phyloP scores from a whole-genome alignment of 176 grass and related monocot genomes.

The Eremochloa ophiuroides region DNA sequence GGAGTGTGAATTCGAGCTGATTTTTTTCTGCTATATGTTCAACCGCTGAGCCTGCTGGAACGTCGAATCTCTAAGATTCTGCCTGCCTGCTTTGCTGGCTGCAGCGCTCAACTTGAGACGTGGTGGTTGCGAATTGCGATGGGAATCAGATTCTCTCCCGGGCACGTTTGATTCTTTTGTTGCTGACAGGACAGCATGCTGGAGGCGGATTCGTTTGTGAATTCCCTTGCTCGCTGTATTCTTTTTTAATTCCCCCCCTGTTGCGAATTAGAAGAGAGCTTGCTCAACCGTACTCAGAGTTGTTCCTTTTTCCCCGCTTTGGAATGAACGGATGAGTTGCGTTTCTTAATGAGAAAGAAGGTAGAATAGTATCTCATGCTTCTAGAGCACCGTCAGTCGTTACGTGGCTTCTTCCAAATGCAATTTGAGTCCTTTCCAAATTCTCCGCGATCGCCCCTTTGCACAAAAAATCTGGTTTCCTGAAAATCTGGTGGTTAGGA shows the following conservation, averaged over 20 bases:
- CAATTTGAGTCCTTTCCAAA: not conserved
- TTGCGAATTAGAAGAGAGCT: not conserved
- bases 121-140: not conserved
- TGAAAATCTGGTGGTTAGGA: slow-evolving; percentile 29
- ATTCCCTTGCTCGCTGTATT: not conserved
- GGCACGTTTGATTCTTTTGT: not conserved
- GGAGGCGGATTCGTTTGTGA: not conserved
- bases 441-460: not conserved
- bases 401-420: not conserved
- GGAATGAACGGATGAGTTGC: not conserved
- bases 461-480: not conserved
- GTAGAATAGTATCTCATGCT: not conserved
- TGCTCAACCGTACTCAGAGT: not conserved
- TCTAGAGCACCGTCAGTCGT: not conserved
- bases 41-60: not conserved
- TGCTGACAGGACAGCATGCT: not conserved
- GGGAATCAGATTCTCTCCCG: not conserved
- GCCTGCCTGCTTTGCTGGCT: not conserved
- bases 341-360: not conserved
- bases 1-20: not conserved
- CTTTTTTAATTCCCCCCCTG: not conserved
- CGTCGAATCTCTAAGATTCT: not conserved
- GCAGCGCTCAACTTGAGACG: not conserved
- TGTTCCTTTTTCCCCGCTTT: not conserved
- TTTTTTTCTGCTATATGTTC: not conserved